Evolutionary conservation across 2,329 filamentous ascomycete species (phyloP), one percentile per base, ranked within the genome.

Genomic region (Botryosphaeria dothidea): DNA sequence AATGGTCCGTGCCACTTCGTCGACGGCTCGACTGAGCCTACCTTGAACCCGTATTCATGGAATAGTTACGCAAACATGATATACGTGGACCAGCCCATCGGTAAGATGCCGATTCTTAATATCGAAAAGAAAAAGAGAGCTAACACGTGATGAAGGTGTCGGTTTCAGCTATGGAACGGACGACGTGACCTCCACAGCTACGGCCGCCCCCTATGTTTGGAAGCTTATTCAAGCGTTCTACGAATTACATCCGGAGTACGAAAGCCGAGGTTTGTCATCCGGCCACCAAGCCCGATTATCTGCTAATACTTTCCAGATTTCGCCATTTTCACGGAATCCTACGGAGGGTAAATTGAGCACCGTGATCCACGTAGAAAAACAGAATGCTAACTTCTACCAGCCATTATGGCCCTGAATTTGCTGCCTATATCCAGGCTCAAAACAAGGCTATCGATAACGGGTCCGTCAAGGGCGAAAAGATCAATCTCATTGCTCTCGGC

Each of bases 121-220:
- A n/a, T n/a, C n/a, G n/a, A n/a, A n/a, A n/a, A n/a, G n/a, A n/a
- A n/a, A n/a, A n/a, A n/a, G n/a, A n/a, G n/a, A n/a, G n/a, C n/a
- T n/a, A n/a, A n/a, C n/a, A n/a, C n/a, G n/a, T n/a, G n/a, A n/a
- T n/a, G n/a, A n/a, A n/a, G n/a, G 76, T 6, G 72, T 71, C 1
- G 80, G 80, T 5, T 82, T 81, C 68, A 80, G 77, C 2, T 83
- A 82, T 68, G 79, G 72, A 27, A 74, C 69, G 5, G 69, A 73
- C 41, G 68, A 68, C 17, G 75, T 78, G 29, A 78, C 75, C 3
- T 80, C 78, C 27, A 84, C 82, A 3, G 75, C 76, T 9, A 79
- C 77, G 2, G 82, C 83, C 9, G 82, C 83, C 3, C 78, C 79
- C 0, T 79, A 79, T 56, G 80, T 87, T n/a, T 88, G 85, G 85